Percentiles rank a stretch among this genome's conserved stretches.
Conservation (phyloP, 1,284 basidiomycete genomes). For the Cystobasidium slooffiae region DNA sequence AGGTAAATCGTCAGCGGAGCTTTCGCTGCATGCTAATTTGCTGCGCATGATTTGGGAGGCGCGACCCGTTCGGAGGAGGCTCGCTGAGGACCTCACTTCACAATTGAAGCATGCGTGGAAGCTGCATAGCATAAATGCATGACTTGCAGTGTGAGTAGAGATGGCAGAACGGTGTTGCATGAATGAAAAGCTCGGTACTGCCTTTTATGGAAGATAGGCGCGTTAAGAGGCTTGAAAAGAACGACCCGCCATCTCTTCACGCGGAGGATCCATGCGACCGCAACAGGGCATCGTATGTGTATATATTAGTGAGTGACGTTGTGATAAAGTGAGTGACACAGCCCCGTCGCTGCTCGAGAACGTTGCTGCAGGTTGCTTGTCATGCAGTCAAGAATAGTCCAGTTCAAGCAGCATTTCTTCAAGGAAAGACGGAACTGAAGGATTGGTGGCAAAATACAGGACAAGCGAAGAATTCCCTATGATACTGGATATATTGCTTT, state of each 20-base stretch:
- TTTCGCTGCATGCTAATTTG: neutral
- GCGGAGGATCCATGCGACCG: neutral
- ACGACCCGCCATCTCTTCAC: conserved; percentile 24
- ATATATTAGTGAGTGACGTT: neutral
- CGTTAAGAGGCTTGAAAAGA: neutral
- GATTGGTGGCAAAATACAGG: neutral
- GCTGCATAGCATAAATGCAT: neutral
- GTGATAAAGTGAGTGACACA: neutral
- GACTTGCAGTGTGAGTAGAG: conserved; percentile 8
- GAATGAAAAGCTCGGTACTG: neutral
- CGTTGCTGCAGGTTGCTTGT: neutral
- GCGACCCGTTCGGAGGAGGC: conserved; percentile 13
- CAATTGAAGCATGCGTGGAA: neutral
- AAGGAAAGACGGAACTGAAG: neutral
- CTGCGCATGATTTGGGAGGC: neutral
- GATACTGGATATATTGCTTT: conserved; percentile 27
- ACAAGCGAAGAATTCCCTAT: conserved; percentile 1
- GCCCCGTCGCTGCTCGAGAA: neutral
- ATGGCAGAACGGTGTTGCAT: conserved; percentile 14
- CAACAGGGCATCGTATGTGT: too few species aligned
- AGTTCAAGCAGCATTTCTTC: too few species aligned
- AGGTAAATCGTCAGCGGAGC: neutral
- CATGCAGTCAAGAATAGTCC: too few species aligned
- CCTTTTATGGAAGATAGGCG: conserved; percentile 24
- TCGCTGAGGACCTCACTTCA: neutral